Conservation (phyloP, 495 filamentous ascomycete species). For the Cryomyces minteri region DNA sequence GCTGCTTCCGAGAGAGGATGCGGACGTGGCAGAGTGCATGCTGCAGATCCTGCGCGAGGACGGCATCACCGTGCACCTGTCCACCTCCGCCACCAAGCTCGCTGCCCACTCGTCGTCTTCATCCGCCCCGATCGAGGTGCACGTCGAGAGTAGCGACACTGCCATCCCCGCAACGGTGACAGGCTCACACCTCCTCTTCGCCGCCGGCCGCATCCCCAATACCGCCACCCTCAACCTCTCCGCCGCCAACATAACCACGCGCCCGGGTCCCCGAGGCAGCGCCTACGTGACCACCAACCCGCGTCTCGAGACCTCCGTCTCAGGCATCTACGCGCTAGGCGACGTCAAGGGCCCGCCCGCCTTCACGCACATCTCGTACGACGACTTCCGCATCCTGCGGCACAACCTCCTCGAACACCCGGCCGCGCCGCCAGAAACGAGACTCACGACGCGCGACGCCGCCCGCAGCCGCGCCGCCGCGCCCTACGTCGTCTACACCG, state of each 20-base stretch:
- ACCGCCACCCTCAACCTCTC: slow-evolving; percentile 20
- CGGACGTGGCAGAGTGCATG: slow-evolving; percentile 21
- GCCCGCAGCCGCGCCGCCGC: slow-evolving; percentile 14
- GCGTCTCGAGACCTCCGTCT: slow-evolving; percentile 21
- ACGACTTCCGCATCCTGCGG: slow-evolving; percentile 33
- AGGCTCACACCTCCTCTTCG: slow-evolving; percentile 28
- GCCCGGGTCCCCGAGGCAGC: background rate
- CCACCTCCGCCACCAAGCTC: slow-evolving; percentile 7
- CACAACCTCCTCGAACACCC: slow-evolving; percentile 17
- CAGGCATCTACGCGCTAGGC: slow-evolving; percentile 28
- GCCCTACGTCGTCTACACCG: slow-evolving; percentile 33
- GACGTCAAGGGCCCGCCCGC: slow-evolving; percentile 32
- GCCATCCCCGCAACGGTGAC: slow-evolving; percentile 8
- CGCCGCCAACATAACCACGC: slow-evolving; percentile 18
- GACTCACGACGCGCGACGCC: slow-evolving; percentile 8
- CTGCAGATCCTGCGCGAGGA: slow-evolving; percentile 23
- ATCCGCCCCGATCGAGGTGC: background rate
- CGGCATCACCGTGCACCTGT: slow-evolving; percentile 21
- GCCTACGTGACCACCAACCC: slow-evolving; percentile 25
- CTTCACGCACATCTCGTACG: slow-evolving; percentile 36
- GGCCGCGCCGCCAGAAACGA: background rate
- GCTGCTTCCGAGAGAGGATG: slow-evolving; percentile 25
- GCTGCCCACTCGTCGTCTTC: background rate
- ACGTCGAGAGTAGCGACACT: background rate
- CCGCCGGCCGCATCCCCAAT: slow-evolving; percentile 29